Conservation (phyloP, 257 asterid genomes). For the Ajuga chamaepitys region DNA sequence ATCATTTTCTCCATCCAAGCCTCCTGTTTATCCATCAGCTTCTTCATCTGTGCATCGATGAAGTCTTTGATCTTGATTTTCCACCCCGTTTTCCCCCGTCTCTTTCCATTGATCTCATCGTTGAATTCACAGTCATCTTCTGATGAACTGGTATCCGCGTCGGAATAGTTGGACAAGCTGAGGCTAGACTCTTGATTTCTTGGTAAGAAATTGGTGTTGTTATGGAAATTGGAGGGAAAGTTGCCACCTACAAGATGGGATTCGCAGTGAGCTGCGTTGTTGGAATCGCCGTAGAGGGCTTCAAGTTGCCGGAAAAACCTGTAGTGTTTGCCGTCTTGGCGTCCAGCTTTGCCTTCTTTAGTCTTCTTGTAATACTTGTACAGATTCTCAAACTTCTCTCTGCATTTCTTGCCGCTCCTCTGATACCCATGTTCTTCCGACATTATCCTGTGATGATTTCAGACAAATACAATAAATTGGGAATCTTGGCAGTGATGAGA, state of each 20-base stretch:
- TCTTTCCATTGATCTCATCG: constrained; percentile 28
- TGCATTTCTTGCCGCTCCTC: constrained; percentile 94
- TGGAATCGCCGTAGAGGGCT: constrained; percentile 78
- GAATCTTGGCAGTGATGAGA: constrained; percentile 11
- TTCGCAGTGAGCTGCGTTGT: constrained; percentile 34
- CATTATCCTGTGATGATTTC: constrained; percentile 58
- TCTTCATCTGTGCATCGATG: constrained; percentile 69
- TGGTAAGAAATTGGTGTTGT: constrained; percentile 15
- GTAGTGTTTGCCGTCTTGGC: constrained; percentile 96
- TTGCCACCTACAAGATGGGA: constrained; percentile 14
- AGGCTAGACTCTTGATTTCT: constrained; percentile 51
- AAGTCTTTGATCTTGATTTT: constrained; percentile 61
- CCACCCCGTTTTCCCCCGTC: constrained; percentile 45
- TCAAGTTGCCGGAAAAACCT: constrained; percentile 93
- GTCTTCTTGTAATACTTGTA: constrained; percentile 98
- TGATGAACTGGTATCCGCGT: constrained; percentile 44
- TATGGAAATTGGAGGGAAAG: constrained; percentile 16
- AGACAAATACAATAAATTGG: background rate
- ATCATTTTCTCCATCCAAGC: constrained; percentile 81
- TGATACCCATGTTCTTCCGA: constrained; percentile 84
- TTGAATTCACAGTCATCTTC: constrained; percentile 39
- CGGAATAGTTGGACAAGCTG: constrained; percentile 67
- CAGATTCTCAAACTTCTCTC: constrained; percentile 91
- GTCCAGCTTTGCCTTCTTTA: constrained; percentile 86
- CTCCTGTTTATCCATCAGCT: constrained; percentile 76